Base-by-base conservation (phyloP, 2,329 filamentous ascomycete genomes). In the Fusarium stilboides region DNA sequence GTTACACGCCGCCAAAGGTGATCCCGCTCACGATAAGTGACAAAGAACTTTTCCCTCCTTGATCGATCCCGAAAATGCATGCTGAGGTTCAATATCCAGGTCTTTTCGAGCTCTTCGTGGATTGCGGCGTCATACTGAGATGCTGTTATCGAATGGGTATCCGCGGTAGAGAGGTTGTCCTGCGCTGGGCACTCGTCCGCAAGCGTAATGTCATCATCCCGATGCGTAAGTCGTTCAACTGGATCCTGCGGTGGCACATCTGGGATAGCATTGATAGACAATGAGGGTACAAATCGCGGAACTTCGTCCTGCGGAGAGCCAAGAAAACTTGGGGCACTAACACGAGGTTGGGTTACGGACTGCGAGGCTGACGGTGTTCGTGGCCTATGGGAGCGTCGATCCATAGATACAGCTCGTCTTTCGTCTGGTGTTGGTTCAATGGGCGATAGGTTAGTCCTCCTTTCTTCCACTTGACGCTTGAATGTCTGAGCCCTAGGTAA, bases 41-140 rank as follows among this genome's bases (percentile, higher is more conserved):
- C 91, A 79, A 98, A 99, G 83, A 98, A 98, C 79, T 99, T 99
- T 79, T 99, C 96, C 43, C 95, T 88, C 73, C 93, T 92, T 14
- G 94, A 97, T 74, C 92, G 91, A 81, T 99, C 96, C 62, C 94
- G 89, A 79, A 98, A 99, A 79, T 97, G 94, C 96, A 99, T 98
- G 80, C 94, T 98, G 63, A 98, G 86, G 76, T 99, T 99, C 72
- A 99, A 84, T 63, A 99, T 98, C 96, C 96, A 99, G 75, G 88
- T 91, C 64, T 86, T 88, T 75, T 98, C 94, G 57, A 98, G 86
- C 79, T 98, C 95, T 67, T 92, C 89, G 69, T 92, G 89, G 69
- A 97, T 87, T 73, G 88, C 84, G 53, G 85, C 82, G 54, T 92
- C 88, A 74, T 92, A 87, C 61, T 86, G 81, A 4, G 85, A 85